These are phyloP conservation scores for Saccharomyces hybrid DNA, from an alignment of 1,139 yeast genomes.

Conservation along the genomic window DNA sequence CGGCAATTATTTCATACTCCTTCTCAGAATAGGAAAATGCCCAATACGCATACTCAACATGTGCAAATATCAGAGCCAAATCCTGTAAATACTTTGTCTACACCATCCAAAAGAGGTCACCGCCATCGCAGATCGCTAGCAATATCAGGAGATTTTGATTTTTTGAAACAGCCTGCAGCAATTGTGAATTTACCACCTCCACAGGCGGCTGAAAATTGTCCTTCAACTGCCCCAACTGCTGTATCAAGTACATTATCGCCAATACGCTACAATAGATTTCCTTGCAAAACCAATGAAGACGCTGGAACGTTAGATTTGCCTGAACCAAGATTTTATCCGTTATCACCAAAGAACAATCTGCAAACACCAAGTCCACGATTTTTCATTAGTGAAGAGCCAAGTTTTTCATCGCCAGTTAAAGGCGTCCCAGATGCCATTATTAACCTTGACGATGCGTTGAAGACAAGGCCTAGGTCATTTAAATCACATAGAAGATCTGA, in stretches of 20 bases:
- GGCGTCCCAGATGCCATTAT: conserved; percentile 56
- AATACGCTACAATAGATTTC: not conserved
- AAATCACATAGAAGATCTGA: conserved; percentile 40
- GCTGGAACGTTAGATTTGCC: not conserved
- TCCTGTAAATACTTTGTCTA: conserved; percentile 1
- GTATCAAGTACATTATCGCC: not conserved
- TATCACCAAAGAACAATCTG: conserved; percentile 33
- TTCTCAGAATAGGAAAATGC: not conserved
- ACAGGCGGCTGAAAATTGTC: not conserved
- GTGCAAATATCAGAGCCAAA: not conserved
- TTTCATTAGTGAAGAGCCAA: conserved; percentile 29
- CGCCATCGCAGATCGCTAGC: conserved; percentile 66
- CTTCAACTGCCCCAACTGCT: not conserved
- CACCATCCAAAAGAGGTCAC: conserved; percentile 40
- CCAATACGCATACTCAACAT: not conserved
- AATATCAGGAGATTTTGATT: conserved; percentile 64
- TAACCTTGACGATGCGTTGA: conserved; percentile 51
- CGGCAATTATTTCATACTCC: not conserved
- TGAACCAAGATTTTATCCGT: conserved; percentile 1
- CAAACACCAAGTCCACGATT: conserved; percentile 24
- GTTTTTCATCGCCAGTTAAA: conserved; percentile 24
- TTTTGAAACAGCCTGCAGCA: conserved; percentile 13
- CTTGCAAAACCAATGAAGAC: not conserved
- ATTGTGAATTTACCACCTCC: conserved; percentile 1
- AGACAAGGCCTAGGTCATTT: conserved; percentile 29